Evolutionary conservation across 2,329 filamentous ascomycete genomes (phyloP).

Genomic region (Penicillium sp.): DNA sequence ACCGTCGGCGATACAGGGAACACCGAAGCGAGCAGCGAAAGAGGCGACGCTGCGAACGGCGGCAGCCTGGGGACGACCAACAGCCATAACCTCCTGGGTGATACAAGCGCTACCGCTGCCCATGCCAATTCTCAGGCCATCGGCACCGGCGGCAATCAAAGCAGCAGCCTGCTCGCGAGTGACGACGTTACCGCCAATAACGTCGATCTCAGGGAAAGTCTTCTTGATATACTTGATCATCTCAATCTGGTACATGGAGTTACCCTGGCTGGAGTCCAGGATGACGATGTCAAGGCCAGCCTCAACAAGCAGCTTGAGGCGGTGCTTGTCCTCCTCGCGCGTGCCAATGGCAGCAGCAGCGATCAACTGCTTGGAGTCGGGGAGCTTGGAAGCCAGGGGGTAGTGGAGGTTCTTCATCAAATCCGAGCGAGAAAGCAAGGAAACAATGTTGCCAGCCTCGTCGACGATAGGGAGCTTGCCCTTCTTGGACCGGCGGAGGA

Average conservation of each 20-base stretch:
- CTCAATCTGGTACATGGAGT: conserved; percentile 96
- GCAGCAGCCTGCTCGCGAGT: conserved; percentile 91
- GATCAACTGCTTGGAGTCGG: conserved; percentile 95
- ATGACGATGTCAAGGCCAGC: conserved; percentile 93
- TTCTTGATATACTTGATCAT: conserved; percentile 97
- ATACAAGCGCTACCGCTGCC: conserved; percentile 97
- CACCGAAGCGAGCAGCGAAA: conserved; percentile 88
- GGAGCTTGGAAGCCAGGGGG: conserved; percentile 90
- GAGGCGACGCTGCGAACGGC: conserved; percentile 83
- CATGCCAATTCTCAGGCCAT: conserved; percentile 98
- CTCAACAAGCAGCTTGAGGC: conserved; percentile 82
- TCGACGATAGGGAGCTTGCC: conserved; percentile 95
- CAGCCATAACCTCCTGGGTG: conserved; percentile 99
- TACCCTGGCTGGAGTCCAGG: conserved; percentile 93
- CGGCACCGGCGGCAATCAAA: conserved; percentile 87
- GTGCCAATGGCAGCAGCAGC: conserved; percentile 94
- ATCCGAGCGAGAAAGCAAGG: conserved; percentile 89
- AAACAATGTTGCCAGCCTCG: conserved; percentile 74
- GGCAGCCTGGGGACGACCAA: conserved; percentile 90
- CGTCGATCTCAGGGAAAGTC: conserved; percentile 77
- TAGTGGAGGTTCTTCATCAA: conserved; percentile 98
- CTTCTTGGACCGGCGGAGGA: conserved; percentile 94
- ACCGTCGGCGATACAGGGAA: conserved; percentile 96
- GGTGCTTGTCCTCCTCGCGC: conserved; percentile 81
- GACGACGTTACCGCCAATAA: conserved; percentile 97